Evolutionary conservation across 2,329 filamentous ascomycete species (phyloP).

Genomic region (Neopestalotiopsis rosae): DNA sequence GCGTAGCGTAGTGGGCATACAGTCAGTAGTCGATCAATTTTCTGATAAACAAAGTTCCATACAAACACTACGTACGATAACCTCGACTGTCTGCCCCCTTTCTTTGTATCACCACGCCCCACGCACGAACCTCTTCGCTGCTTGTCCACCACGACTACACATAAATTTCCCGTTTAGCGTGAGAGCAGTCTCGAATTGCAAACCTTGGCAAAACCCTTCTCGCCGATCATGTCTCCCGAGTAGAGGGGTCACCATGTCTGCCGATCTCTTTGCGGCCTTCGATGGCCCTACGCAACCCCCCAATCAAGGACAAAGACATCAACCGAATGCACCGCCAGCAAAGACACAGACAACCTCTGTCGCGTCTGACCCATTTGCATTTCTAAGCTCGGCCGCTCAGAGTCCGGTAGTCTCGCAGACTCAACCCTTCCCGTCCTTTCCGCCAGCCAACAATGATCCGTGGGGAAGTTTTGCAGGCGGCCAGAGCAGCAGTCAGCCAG

Average conservation of each 20-base stretch:
- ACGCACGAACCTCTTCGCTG: not conserved
- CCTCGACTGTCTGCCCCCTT: not conserved
- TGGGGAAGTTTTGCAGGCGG: slow-evolving; percentile 11
- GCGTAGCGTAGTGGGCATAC: too few relatives aligned
- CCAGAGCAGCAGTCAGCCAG: not conserved
- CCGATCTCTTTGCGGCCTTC: slow-evolving; percentile 70
- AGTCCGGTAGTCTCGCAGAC: slow-evolving; percentile 22
- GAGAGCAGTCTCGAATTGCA: not conserved
- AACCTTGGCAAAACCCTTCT: not conserved
- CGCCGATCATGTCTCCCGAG: not conserved
- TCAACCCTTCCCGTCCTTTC: slow-evolving; percentile 39
- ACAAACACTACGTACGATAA: not conserved
- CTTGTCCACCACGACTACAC: not conserved
- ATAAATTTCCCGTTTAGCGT: not conserved
- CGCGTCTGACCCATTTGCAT: slow-evolving; percentile 14
- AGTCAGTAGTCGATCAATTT: too few relatives aligned
- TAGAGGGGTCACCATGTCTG: slow-evolving; percentile 56
- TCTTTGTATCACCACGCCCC: not conserved
- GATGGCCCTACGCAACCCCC: slow-evolving; percentile 45
- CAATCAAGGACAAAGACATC: not conserved
- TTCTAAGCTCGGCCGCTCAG: slow-evolving; percentile 14
- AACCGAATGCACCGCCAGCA: slow-evolving; percentile 16
- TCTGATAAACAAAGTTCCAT: too few relatives aligned
- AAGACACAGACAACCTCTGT: slow-evolving; percentile 28
- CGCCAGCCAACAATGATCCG: slow-evolving; percentile 18